Evolutionary conservation across 805 yeast genomes (phyloP).

Genomic region (Schizosaccharomyces japonicus): DNA sequence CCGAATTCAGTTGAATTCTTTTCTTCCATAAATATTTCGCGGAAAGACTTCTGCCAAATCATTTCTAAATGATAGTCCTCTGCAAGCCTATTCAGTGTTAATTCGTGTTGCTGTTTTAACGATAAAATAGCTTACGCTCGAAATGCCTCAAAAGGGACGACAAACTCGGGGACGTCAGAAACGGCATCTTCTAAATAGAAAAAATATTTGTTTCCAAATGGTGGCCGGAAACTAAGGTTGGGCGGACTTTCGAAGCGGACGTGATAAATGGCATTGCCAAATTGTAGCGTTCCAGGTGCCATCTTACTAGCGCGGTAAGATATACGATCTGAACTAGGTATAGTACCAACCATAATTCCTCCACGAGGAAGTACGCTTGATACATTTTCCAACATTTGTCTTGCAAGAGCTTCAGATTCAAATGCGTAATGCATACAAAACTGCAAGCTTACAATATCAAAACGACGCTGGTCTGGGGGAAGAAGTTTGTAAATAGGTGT

Average conservation of each 20-base stretch:
- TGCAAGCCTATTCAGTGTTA: slow-evolving; percentile 26
- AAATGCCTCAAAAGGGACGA: slow-evolving; percentile 78
- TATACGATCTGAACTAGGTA: slow-evolving; percentile 74
- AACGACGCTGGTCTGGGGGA: slow-evolving; percentile 43
- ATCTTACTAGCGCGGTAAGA: slow-evolving; percentile 37
- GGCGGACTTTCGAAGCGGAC: slow-evolving; percentile 69
- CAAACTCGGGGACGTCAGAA: slow-evolving; percentile 87
- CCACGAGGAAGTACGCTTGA: slow-evolving; percentile 54
- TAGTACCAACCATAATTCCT: slow-evolving; percentile 79
- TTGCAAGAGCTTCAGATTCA: slow-evolving; percentile 58
- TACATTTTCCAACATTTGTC: slow-evolving; percentile 49
- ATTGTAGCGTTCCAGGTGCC: slow-evolving; percentile 29
- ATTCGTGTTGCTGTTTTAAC: no score
- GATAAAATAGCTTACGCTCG: slow-evolving; percentile 24
- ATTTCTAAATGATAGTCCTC: slow-evolving; percentile 59
- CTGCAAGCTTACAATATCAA: slow-evolving; percentile 66
- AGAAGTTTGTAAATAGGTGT: background rate
- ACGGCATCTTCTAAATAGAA: slow-evolving; percentile 80
- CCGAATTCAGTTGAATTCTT: slow-evolving; percentile 21
- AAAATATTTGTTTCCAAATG: slow-evolving; percentile 64
- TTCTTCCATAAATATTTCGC: slow-evolving; percentile 59
- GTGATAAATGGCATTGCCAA: slow-evolving; percentile 70
- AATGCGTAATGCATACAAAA: slow-evolving; percentile 90
- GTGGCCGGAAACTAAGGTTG: slow-evolving; percentile 39
- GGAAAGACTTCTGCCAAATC: slow-evolving; percentile 49